Evolutionary conservation across 2,329 filamentous ascomycete species (phyloP).

Genomic region (Xylariaceae sp.): DNA sequence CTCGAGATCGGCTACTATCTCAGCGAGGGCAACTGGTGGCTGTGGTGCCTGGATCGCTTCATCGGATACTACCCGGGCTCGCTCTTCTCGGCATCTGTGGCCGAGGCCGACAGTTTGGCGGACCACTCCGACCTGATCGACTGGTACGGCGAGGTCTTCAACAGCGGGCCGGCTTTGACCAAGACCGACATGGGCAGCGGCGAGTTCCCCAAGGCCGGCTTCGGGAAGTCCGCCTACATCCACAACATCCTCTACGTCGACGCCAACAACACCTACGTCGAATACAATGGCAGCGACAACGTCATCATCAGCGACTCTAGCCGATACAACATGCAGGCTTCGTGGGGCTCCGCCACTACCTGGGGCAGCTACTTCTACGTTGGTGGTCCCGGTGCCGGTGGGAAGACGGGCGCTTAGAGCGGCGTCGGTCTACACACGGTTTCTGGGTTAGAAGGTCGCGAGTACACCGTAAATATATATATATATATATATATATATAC

Average conservation of each 20-base stretch:
- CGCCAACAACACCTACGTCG: neutral
- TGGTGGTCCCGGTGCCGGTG: constrained; percentile 17
- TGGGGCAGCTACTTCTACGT: constrained; percentile 20
- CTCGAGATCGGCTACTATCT: constrained; percentile 19
- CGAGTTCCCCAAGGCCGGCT: constrained; percentile 15
- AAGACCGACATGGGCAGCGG: constrained; percentile 21
- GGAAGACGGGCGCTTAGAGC: constrained; percentile 10
- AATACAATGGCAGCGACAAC: constrained; percentile 15
- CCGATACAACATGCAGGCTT: constrained; percentile 12
- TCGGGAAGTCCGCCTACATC: constrained; percentile 18
- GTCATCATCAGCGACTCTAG: constrained; percentile 11
- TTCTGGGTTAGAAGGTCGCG: neutral
- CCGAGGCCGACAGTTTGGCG: constrained; percentile 14
- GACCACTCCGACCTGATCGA: constrained; percentile 15
- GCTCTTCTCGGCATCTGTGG: constrained; percentile 13
- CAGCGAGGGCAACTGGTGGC: constrained; percentile 17
- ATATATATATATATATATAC: too few relatives aligned
- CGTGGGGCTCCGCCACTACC: constrained; percentile 12
- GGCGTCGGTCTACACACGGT: neutral
- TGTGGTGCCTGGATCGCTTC: constrained; percentile 16
- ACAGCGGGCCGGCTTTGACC: constrained; percentile 11
- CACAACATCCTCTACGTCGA: constrained; percentile 14
- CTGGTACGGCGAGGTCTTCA: constrained; percentile 21
- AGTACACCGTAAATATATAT: too few relatives aligned
- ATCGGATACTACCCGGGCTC: constrained; percentile 19